Evolutionary conservation across 108 stramenopile species (phyloP), one percentile per base, ranked within the genome.

Genomic region (Nitzschia sp.): DNA sequence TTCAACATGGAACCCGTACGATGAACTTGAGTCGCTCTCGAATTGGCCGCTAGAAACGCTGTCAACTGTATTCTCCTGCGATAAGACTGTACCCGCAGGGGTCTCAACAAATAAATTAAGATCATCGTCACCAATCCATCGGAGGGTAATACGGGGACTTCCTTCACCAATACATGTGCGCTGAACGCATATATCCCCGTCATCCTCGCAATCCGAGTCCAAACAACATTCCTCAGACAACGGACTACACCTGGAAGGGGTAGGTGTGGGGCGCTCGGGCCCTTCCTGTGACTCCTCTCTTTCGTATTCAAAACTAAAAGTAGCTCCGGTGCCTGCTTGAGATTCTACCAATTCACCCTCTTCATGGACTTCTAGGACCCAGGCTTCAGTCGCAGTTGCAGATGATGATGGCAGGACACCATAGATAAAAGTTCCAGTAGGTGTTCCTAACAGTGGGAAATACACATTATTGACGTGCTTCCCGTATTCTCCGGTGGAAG

Each of bases 101-200:
- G 70, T 67, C 26, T 60, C 38, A 0, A 76, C 75, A 8, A 26
- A 12, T 10, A 76, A 58, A n/a, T 70, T 29, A 12, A 70, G 20
- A 42, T 70, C 63, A 24, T 76, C 75, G 20, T 76, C 63, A 5
- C 75, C 75, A 8, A 41, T 59, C 75, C 75, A 76, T 34, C 57
- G 46, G 41, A 76, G 61, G 3, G 63, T 70, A 26, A 76, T 63
- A 56, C 75, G 57, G 15, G 67, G 53, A 29, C 39, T 64, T 9
- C 75, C 75, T n/a, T 76, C 75, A 12, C 9, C 61, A 6, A 76
- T 54, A 53, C 75, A 76, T 11, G 39, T 64, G 24, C 75, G 58
- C 46, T 76, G 75, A 25, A 76, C 41, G 42, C 75, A 76, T 40
- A 69, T 50, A 46, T 68, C 43, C 1, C 38, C 57, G 55, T 38